Base-by-base conservation (phyloP, 768 basidiomycete species). In the Russula griseocarnosa region DNA sequence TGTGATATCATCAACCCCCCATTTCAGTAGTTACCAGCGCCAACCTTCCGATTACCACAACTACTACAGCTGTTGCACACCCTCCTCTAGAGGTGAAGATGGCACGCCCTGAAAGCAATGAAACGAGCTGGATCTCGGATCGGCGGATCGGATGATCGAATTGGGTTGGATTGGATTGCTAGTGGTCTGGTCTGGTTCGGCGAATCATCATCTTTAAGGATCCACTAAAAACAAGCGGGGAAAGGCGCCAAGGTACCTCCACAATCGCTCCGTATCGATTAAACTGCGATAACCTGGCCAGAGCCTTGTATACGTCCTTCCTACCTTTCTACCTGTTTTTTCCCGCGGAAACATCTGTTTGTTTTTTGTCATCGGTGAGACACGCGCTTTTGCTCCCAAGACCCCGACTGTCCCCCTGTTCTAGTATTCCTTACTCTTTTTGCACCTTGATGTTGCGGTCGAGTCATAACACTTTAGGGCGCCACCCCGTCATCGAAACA, bases 101-200 rank as follows among this genome's bases (percentile, higher is more conserved):
- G 20, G 9, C 20, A 44, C 38, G 16, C 38, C 38, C 38, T 40
- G 36, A 36, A 36, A 13, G 13, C 11, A 1, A 36, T 36, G 13
- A n/a, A n/a, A n/a, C n/a, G n/a, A n/a, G n/a, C n/a, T 18, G 38
- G 16, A 40, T 40, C 38, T 40, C 38, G 38, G 38, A 40, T 40
- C 38, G 14, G 18, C 6, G 38, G 16, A 40, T 40, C 10, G 38
- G 9, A 47, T 47, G 46, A 47, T 47, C 28, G 30, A 30, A 52
- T 11, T 53, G 32, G 32, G 22, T 30, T 9, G 51, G 51, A 52
- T n/a, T 53, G 52, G 52, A 53, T 30, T 22, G 30, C 10, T 20
- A 10, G 52, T 53, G 20, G 46, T 22, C 46, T 46, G 20, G 32
- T 53, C 52, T 36, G 52, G 52, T 53, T 53, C 52, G 52, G 36